Conservation (phyloP, 495 filamentous ascomycete species). For the Penicillium salamii region DNA sequence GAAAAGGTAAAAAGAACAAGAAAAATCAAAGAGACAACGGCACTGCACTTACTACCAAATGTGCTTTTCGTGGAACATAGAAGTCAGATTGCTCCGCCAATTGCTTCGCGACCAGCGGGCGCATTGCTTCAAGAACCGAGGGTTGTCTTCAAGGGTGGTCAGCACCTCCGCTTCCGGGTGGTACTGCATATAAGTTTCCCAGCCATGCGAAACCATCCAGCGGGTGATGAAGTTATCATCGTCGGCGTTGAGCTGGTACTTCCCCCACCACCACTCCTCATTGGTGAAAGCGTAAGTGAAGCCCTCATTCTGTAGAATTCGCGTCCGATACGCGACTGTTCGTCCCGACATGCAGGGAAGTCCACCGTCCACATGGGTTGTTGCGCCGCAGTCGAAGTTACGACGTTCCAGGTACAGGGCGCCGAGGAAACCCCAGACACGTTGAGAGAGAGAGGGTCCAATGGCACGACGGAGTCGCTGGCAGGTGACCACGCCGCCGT, state of each 20-base stretch:
- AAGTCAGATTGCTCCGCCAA: conserved; percentile 78
- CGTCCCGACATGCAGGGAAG: conserved; percentile 85
- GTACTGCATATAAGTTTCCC: conserved; percentile 78
- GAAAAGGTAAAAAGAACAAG: conserved; percentile 2
- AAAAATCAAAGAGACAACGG: conserved; percentile 8
- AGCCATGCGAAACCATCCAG: conserved; percentile 72
- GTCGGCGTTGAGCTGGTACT: conserved; percentile 73
- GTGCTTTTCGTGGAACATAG: conserved; percentile 65
- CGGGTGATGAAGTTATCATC: conserved; percentile 85
- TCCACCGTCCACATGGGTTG: conserved; percentile 80
- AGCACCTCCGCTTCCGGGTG: conserved; percentile 68
- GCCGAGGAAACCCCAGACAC: conserved; percentile 73
- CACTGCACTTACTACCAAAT: conserved; percentile 61
- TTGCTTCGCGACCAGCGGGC: conserved; percentile 79
- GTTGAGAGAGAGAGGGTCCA: conserved; percentile 52
- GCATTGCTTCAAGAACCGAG: conserved; percentile 74
- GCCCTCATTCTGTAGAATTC: conserved; percentile 71
- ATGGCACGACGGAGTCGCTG: conserved; percentile 70
- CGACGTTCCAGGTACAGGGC: conserved; percentile 78
- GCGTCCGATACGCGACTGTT: conserved; percentile 77
- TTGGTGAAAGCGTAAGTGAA: conserved; percentile 73
- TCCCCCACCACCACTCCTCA: conserved; percentile 65
- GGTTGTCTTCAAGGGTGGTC: conserved; percentile 72
- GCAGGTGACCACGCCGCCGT: conserved; percentile 80
- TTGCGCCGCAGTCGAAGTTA: conserved; percentile 87